A percentile compares a stretch with the other conserved stretches of the same genome.
These are phyloP conservation scores for Wickerhamiella azymoides DNA, from an alignment of 805 yeast genomes.

Conservation along the genomic window DNA sequence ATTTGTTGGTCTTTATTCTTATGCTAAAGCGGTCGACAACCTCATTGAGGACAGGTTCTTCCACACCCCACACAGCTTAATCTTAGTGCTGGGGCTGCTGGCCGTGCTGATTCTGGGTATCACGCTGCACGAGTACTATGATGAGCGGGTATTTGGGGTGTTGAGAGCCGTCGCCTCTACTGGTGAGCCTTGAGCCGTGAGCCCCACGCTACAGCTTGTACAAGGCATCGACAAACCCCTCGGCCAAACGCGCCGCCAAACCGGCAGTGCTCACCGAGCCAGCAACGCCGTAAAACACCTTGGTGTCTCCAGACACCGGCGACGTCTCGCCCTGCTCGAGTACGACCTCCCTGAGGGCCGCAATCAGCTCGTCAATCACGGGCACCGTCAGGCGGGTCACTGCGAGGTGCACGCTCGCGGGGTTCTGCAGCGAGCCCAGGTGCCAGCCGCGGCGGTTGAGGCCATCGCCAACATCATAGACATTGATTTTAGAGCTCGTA, in stretches of 20 bases:
- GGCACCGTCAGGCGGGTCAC: slow-evolving; percentile 57
- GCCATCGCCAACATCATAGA: slow-evolving; percentile 67
- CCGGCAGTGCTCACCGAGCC: slow-evolving; percentile 78
- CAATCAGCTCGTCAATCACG: slow-evolving; percentile 45
- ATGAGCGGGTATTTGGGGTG: background rate
- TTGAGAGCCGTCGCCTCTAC: too few relatives aligned
- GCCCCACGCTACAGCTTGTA: slow-evolving; percentile 34
- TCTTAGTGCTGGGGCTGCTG: background rate
- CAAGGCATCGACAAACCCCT: slow-evolving; percentile 66
- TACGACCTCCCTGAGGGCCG: slow-evolving; percentile 36
- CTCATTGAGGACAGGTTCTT: background rate
- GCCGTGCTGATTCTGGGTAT: background rate
- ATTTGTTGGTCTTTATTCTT: background rate
- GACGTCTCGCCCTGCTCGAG: slow-evolving; percentile 26
- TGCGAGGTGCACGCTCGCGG: slow-evolving; percentile 85
- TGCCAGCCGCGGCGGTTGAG: slow-evolving; percentile 74
- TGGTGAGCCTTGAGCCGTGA: background rate
- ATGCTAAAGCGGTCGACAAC: background rate
- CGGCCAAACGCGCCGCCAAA: slow-evolving; percentile 66
- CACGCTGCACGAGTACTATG: background rate
- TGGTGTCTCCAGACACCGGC: slow-evolving; percentile 39
- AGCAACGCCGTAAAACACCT: slow-evolving; percentile 90
- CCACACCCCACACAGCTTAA: background rate
- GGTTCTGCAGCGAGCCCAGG: slow-evolving; percentile 70
- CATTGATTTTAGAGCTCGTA: slow-evolving; percentile 43